Base-by-base conservation (phyloP, 2,329 filamentous ascomycete species). In the Cercospora sojina region DNA sequence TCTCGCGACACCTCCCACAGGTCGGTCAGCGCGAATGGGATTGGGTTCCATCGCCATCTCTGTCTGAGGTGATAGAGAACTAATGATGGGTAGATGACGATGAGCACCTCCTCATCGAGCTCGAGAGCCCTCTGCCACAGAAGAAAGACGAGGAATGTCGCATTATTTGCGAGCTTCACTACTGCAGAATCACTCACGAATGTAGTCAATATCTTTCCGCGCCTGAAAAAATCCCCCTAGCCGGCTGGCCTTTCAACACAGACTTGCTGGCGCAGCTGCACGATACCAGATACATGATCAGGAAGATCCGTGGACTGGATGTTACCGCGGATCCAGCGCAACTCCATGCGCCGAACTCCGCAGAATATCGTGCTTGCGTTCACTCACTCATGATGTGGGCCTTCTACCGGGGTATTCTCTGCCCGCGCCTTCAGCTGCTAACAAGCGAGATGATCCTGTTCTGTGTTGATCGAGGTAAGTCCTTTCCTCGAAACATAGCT, bases 121-220 rank as follows among this genome's bases (percentile, higher is more conserved):
- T 64, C 27, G 31, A 23, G 9, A 31, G 43, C 10, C 47, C 47
- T 27, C 32, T 59, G 41, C 38, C 16, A 27, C 27, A 41, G n/a
- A 63, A 63, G 29, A 29, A 32, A 18, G 27, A 25, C 27, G 27
- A 41, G 8, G 23, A 27, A 8, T 18, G 49, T n/a, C 20, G 31
- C 38, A 23, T 64, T 7, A 16, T 53, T 10, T 59, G 57, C 29
- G 47, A 16, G 5, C 20, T 64, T 27, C 55, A 51, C 32, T 64
- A 64, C 55, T 64, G 62, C 38, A 47, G 62, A 51, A 25, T 64
- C 27, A 23, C 55, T 27, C 62, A 64, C 27, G 31, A 59, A 25
- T 41, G 55, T 8, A 49, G 60, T 31, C 47, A 57, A 32, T 38
- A 38, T 27, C 49, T 63, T 9, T 63, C 60, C n/a, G 60, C 60